phyloP scores from a whole-genome alignment of 1,284 basidiomycete genomes.

The Ganoderma lingzhi region DNA sequence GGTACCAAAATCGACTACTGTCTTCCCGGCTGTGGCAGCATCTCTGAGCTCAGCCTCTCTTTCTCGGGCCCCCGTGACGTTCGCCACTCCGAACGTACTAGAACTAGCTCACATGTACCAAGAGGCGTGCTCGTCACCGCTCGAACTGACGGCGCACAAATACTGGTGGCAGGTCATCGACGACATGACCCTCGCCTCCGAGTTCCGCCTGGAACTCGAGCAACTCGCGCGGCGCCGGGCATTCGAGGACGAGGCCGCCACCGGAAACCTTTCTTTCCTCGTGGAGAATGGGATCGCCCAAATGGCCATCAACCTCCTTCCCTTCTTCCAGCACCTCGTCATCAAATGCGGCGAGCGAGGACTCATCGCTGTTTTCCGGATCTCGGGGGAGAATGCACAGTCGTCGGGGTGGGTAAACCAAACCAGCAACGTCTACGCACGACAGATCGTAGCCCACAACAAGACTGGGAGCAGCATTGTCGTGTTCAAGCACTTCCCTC shows the following conservation, averaged over 20 bases:
- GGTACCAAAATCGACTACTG: slow-evolving; percentile 74
- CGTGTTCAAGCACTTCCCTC: slow-evolving; percentile 77
- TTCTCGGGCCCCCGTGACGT: slow-evolving; percentile 61
- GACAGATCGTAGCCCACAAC: slow-evolving; percentile 62
- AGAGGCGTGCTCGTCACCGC: slow-evolving; percentile 52
- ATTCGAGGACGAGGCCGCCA: slow-evolving; percentile 46
- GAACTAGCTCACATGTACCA: slow-evolving; percentile 79
- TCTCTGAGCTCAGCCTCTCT: slow-evolving; percentile 39
- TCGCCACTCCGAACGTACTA: slow-evolving; percentile 81
- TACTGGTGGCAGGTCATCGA: slow-evolving; percentile 76
- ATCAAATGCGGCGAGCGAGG: slow-evolving; percentile 84
- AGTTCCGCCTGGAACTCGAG: slow-evolving; percentile 72
- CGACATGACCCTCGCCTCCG: slow-evolving; percentile 63
- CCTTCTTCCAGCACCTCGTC: slow-evolving; percentile 83
- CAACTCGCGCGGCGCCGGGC: slow-evolving; percentile 59
- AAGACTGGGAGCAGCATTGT: slow-evolving; percentile 53
- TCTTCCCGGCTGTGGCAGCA: slow-evolving; percentile 70
- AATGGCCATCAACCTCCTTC: slow-evolving; percentile 82
- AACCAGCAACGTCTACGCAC: slow-evolving; percentile 53
- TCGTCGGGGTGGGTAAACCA: slow-evolving; percentile 56
- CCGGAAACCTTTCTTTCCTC: slow-evolving; percentile 69
- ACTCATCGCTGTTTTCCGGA: slow-evolving; percentile 67
- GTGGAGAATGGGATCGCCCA: slow-evolving; percentile 73
- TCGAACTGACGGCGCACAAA: slow-evolving; percentile 58
- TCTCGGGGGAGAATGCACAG: slow-evolving; percentile 50